These are phyloP conservation scores for Mortierella sp. DNA, from an alignment of 371 early-diverging fungal genomes.

Conservation along the genomic window DNA sequence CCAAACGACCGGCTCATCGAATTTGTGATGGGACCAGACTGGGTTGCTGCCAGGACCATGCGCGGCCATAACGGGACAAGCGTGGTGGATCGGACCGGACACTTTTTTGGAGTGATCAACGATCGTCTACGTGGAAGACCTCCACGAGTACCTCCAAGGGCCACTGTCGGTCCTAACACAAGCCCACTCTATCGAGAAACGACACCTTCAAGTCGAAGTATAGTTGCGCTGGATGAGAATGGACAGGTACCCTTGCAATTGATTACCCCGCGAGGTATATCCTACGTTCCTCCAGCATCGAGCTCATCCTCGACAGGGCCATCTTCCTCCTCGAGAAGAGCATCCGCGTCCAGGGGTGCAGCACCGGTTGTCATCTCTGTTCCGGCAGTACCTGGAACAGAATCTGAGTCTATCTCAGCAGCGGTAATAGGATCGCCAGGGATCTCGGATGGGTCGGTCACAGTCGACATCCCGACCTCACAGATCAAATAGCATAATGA, in stretches of 20 bases:
- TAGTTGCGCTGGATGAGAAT: background rate
- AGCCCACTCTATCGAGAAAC: background rate
- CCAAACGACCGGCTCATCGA: constrained; percentile 41
- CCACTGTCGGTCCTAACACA: background rate
- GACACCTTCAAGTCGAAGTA: background rate
- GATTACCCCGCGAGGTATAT: constrained; percentile 17
- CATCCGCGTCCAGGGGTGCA: background rate
- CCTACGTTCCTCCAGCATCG: background rate
- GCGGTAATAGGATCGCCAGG: no score
- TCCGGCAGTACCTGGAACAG: no score
- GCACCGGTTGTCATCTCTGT: constrained; percentile 2
- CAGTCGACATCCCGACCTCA: no score
- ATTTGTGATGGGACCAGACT: constrained; percentile 43
- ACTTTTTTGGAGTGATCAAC: constrained; percentile 5
- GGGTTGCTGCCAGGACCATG: constrained; percentile 36
- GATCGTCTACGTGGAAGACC: constrained; percentile 32
- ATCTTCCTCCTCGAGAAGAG: background rate
- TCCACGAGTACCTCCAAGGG: background rate
- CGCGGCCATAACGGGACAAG: constrained; percentile 7
- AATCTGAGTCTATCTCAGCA: no score
- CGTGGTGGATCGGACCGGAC: constrained; percentile 6
- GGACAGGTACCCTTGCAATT: constrained; percentile 25
- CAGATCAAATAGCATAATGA: no score
- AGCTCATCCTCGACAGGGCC: background rate
- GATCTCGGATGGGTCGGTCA: no score